Evolutionary conservation across 73 alveolate genomes (phyloP), one percentile per base, ranked within the genome.

Genomic region (Effrenium voratum): DNA sequence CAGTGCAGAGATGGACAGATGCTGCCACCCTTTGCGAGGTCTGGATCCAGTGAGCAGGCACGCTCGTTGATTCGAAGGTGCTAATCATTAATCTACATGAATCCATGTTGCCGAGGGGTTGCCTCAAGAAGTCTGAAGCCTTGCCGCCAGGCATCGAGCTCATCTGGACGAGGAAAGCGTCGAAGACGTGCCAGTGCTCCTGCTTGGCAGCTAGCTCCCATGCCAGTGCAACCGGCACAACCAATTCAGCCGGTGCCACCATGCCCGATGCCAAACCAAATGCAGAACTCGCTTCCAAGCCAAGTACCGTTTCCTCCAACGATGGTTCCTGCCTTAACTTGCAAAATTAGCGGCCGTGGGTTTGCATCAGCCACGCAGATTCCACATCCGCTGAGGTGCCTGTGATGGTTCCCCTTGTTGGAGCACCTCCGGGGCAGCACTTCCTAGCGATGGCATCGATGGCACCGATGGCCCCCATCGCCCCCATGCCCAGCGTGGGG

Each of bases 101-200:
- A n/a, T n/a, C n/a, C n/a, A n/a, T n/a, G n/a, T n/a, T n/a, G n/a
- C n/a, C n/a, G n/a, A n/a, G n/a, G n/a, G n/a, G n/a, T 72, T n/a
- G 24, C 0, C 28, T 34, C 38, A 45, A 34, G 50, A 22, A 57
- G 28, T 57, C 28, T 30, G n/a, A 22, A 2, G 1, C 72, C 72
- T 30, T 2, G 28, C n/a, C 34, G 55, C 36, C 3, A 86, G 94
- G 94, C 57, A 40, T 85, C 94, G 30, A 86, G 81, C 34, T 86
- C 94, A 57, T 83, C 93, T 34, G 93, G 93, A 22, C 94, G 94
- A n/a, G 94, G 94, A 47, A 82, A 82, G 66, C 94, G 94, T n/a
- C 94, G 94, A 43, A 60, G 94, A 86, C 82, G 94, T 24, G 94
- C 93, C 79, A 83, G 40, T 55, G 43, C 79, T 34, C 55, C 94